Evolutionary conservation across 805 yeast species (phyloP).

Genomic region (Suhomyces xylopsoci): DNA sequence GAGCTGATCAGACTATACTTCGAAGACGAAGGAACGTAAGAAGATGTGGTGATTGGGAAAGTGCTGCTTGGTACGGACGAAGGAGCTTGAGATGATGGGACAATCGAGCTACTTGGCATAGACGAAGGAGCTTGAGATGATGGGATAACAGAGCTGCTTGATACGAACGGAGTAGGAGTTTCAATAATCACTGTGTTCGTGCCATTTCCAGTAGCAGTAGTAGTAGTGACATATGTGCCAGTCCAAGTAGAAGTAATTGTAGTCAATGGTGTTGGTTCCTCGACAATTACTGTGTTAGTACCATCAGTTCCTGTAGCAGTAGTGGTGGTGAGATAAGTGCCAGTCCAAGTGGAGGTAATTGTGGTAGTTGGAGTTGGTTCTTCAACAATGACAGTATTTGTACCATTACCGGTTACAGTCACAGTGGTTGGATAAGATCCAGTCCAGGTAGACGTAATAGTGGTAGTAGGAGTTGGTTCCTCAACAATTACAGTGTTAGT

Average conservation of each 20-base stretch:
- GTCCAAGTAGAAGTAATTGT: slow-evolving; percentile 7
- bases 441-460: slow-evolving; percentile 8
- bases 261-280: slow-evolving; percentile 12
- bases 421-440: slow-evolving; percentile 4
- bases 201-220: slow-evolving; percentile 8
- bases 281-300: slow-evolving; percentile 12
- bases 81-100: not conserved
- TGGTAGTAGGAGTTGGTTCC: slow-evolving; percentile 11
- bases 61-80: not conserved
- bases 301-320: slow-evolving; percentile 3
- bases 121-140: not conserved
- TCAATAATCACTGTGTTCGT: slow-evolving; percentile 1
- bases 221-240: not conserved
- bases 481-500: slow-evolving; percentile 10
- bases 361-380: slow-evolving; percentile 14
- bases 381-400: slow-evolving; percentile 12
- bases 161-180: not conserved
- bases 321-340: slow-evolving; percentile 19
- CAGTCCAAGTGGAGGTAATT: slow-evolving; percentile 16
- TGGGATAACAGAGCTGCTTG: no score
- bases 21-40: not conserved
- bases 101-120: not conserved
- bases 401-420: slow-evolving; percentile 7
- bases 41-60: not conserved
- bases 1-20: not conserved